Percentiles rank a stretch among this genome's conserved stretches.
Conservation (phyloP, 805 yeast genomes). For the Cyberlindnera mrakii region DNA sequence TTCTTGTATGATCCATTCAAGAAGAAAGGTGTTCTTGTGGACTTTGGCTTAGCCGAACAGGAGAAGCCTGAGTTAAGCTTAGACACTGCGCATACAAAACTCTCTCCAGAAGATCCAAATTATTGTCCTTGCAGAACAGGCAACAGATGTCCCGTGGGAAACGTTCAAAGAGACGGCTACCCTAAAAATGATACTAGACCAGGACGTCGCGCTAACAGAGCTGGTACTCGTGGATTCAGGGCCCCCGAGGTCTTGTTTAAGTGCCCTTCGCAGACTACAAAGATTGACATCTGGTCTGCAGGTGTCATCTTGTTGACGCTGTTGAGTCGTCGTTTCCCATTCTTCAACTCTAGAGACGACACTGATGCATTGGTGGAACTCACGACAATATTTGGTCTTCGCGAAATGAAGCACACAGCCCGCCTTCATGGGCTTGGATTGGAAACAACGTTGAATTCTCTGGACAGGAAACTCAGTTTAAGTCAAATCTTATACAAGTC, state of each 20-base stretch:
- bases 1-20: conserved; percentile 47
- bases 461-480: conserved; percentile 26
- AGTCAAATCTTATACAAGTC: conserved; percentile 38
- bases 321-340: conserved; percentile 77
- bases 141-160: conserved; percentile 20
- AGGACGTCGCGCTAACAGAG: conserved; percentile 90
- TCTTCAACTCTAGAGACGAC: conserved; percentile 91
- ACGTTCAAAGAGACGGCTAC: conserved; percentile 48
- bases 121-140: conserved; percentile 48
- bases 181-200: conserved; percentile 85
- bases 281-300: conserved; percentile 79
- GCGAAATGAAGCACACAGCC: conserved; percentile 69
- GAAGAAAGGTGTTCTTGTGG: conserved; percentile 61
- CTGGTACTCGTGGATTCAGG: conserved; percentile 86
- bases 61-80: conserved; percentile 9
- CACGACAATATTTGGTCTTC: conserved; percentile 72
- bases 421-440: conserved; percentile 83
- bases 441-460: conserved; percentile 54
- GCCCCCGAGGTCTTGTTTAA: conserved; percentile 69
- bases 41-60: conserved; percentile 71
- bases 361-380: conserved; percentile 85
- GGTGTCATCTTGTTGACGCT: conserved; percentile 76
- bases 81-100: conserved; percentile 1
- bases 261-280: conserved; percentile 50
- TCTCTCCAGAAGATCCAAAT: conserved; percentile 16